Evolutionary conservation across 768 basidiomycete genomes (phyloP).

Genomic region (Naganishia vaughanmartiniae): DNA sequence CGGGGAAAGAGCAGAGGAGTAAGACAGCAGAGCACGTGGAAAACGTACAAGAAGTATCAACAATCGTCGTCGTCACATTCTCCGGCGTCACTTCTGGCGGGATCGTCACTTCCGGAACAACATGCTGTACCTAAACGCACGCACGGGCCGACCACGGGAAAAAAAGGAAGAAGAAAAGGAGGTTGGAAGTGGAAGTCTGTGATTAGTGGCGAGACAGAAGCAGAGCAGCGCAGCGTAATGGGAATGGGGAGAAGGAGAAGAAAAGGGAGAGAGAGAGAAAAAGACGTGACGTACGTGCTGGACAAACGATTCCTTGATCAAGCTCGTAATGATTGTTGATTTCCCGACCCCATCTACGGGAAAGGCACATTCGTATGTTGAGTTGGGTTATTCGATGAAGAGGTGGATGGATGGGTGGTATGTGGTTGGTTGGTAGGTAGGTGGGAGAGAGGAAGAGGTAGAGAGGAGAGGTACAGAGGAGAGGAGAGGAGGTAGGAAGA

Average conservation of each 20-base stretch:
- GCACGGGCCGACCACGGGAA: background rate
- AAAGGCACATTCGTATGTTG: no score
- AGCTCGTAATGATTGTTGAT: slow-evolving; percentile 91
- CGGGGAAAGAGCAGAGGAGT: background rate
- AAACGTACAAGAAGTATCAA: slow-evolving; percentile 87
- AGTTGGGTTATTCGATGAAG: no score
- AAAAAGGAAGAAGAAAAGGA: background rate
- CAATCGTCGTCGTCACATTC: slow-evolving; percentile 95
- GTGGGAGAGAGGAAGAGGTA: background rate
- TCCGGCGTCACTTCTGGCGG: slow-evolving; percentile 96
- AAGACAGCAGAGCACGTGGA: slow-evolving; percentile 3
- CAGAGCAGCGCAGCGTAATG: no score
- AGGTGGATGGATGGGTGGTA: no score
- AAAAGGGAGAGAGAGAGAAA: no score
- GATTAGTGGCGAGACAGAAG: no score
- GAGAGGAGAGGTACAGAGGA: background rate
- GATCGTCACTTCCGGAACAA: slow-evolving; percentile 95
- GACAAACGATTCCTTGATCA: slow-evolving; percentile 94
- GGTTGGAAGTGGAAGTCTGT: no score
- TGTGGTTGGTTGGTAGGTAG: no score
- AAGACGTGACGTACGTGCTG: slow-evolving; percentile 64
- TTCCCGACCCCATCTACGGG: slow-evolving; percentile 98
- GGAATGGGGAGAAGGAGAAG: no score
- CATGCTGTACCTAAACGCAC: slow-evolving; percentile 75
- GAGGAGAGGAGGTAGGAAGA: background rate